Evolutionary conservation across 2,329 filamentous ascomycete genomes (phyloP).

Genomic region (Aspergillus ruber): DNA sequence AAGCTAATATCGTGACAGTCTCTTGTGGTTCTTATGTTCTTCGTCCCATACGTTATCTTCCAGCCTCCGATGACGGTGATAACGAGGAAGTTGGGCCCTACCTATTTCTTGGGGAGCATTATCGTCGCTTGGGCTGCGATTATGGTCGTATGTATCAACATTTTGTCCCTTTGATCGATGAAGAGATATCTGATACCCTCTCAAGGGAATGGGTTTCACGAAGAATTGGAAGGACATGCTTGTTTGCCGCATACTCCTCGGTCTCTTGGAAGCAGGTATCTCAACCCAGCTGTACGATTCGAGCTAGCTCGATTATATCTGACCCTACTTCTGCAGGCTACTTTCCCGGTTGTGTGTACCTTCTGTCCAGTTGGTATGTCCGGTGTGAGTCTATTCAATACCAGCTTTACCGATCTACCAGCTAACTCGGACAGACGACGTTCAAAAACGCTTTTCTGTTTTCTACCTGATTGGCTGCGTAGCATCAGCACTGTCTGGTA

Average conservation of each 20-base stretch:
- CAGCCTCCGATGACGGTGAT: slow-evolving; percentile 26
- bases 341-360: slow-evolving; percentile 64
- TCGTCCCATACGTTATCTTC: slow-evolving; percentile 26
- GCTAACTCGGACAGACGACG: slow-evolving; percentile 16
- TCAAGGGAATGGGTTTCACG: slow-evolving; percentile 24
- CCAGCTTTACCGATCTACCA: not conserved
- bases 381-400: slow-evolving; percentile 18
- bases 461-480: slow-evolving; percentile 48
- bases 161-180: not conserved
- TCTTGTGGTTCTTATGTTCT: slow-evolving; percentile 26
- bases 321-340: slow-evolving; percentile 41
- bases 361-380: slow-evolving; percentile 69
- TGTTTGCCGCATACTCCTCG: slow-evolving; percentile 20
- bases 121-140: slow-evolving; percentile 24
- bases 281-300: not conserved
- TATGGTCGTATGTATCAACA: slow-evolving; percentile 17
- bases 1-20: not conserved
- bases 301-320: not conserved
- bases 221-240: slow-evolving; percentile 23
- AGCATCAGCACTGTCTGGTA: slow-evolving; percentile 43
- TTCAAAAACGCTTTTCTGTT: slow-evolving; percentile 31
- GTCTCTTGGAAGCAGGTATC: slow-evolving; percentile 20
- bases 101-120: slow-evolving; percentile 20
- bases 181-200: not conserved
- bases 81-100: slow-evolving; percentile 25